These are phyloP conservation scores for Nicotiana otophora DNA, from an alignment of 257 asterid species.

Conservation along the genomic window DNA sequence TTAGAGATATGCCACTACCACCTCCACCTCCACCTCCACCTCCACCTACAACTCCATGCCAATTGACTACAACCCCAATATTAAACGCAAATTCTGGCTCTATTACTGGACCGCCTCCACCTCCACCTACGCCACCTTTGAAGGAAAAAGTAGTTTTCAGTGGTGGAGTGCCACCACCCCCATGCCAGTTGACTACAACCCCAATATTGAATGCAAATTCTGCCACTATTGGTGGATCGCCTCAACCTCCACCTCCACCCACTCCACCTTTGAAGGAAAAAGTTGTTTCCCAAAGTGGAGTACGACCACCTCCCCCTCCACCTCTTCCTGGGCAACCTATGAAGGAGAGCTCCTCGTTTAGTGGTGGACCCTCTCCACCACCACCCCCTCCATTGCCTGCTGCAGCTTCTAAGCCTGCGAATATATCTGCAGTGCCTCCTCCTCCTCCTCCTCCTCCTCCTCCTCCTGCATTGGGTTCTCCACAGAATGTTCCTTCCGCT, in stretches of 20 bases:
- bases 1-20: conserved; percentile 21
- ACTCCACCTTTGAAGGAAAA: conserved; percentile 14
- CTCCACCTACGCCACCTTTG: conserved; percentile 15
- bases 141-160: neutral
- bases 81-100: conserved; percentile 16
- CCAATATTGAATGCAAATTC: conserved; percentile 20
- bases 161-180: neutral
- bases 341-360: conserved; percentile 14
- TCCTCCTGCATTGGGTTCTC: conserved; percentile 23
- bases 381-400: conserved; percentile 36
- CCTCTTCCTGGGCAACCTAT: conserved; percentile 19
- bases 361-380: conserved; percentile 30
- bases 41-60: conserved; percentile 23
- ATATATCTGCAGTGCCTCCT: conserved; percentile 22
- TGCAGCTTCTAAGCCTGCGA: conserved; percentile 20
- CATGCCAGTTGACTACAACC: conserved; percentile 17
- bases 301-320: conserved; percentile 15
- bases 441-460: conserved; percentile 41
- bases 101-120: conserved; percentile 31
- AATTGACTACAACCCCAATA: conserved; percentile 19
- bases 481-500: conserved; percentile 40
- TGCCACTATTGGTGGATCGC: conserved; percentile 25
- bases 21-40: conserved; percentile 38
- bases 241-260: conserved; percentile 24
- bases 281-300: neutral